Percentiles rank a stretch among this genome's conserved stretches.
These are phyloP conservation scores for Multifurca ochricompacta DNA, from an alignment of 768 basidiomycete genomes.

Conservation along the genomic window DNA sequence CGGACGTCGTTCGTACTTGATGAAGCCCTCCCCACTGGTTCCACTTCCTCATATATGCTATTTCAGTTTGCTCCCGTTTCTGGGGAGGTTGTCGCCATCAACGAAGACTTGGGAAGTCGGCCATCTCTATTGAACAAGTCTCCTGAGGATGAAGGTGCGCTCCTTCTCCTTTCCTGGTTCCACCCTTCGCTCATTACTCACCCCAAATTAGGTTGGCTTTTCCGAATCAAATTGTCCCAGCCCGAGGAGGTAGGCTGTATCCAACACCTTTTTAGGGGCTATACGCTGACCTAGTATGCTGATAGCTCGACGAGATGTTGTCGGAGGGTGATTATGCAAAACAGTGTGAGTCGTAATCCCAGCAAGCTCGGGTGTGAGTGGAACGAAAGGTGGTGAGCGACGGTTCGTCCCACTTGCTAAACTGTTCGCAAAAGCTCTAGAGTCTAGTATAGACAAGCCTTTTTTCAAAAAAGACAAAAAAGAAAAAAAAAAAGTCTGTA, in stretches of 20 bases:
- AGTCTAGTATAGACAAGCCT: constrained; percentile 10
- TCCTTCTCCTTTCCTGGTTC: neutral
- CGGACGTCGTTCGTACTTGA: constrained; percentile 65
- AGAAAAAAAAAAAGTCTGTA: constrained; percentile 2
- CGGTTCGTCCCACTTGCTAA: neutral
- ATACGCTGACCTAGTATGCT: neutral
- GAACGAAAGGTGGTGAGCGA: neutral
- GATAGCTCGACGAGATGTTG: constrained; percentile 64
- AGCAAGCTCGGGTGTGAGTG: neutral
- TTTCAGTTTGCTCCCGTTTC: constrained; percentile 86
- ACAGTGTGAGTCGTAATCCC: constrained; percentile 39
- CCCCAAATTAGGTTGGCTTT: constrained; percentile 75
- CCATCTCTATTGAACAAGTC: constrained; percentile 86
- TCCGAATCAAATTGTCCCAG: constrained; percentile 79
- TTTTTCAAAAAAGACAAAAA: too few relatives aligned
- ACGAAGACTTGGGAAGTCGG: constrained; percentile 53
- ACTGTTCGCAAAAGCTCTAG: neutral
- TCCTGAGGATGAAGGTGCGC: constrained; percentile 71
- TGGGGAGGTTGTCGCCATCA: constrained; percentile 74
- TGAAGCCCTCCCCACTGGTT: neutral
- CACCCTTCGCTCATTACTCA: neutral
- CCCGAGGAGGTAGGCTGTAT: constrained; percentile 56
- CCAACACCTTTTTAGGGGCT: neutral
- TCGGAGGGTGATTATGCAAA: constrained; percentile 67
- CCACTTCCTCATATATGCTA: constrained; percentile 14